These are phyloP conservation scores for Leptographium flavum DNA, from an alignment of 2,329 filamentous ascomycete species.

Conservation along the genomic window DNA sequence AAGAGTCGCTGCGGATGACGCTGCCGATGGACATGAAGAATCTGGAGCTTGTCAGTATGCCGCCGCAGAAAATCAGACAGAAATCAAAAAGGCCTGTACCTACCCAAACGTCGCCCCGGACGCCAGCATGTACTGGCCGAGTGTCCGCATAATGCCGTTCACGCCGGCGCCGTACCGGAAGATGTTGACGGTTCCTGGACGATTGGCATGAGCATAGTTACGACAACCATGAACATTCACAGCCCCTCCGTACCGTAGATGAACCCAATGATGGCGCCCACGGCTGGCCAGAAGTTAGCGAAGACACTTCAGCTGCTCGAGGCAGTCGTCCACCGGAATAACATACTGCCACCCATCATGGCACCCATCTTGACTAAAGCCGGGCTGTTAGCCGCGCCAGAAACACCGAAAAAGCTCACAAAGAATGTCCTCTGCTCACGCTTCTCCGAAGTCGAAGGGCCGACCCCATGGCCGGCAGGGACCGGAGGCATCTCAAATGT, in stretches of 20 bases:
- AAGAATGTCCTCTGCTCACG: slow-evolving; percentile 21
- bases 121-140: slow-evolving; percentile 93
- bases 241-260: slow-evolving; percentile 56
- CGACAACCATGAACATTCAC: too few relatives aligned
- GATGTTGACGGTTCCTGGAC: slow-evolving; percentile 74
- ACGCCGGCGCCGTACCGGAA: slow-evolving; percentile 88
- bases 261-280: slow-evolving; percentile 93
- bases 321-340: neutral
- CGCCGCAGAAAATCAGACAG: too few relatives aligned
- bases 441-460: slow-evolving; percentile 40
- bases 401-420: neutral
- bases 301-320: neutral
- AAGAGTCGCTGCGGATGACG: slow-evolving; percentile 76
- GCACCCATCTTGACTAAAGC: slow-evolving; percentile 85
- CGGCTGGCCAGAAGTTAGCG: slow-evolving; percentile 45
- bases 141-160: slow-evolving; percentile 83
- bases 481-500: slow-evolving; percentile 18
- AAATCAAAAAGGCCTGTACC: slow-evolving; percentile 13
- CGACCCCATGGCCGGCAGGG: slow-evolving; percentile 16
- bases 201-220: slow-evolving; percentile 3
- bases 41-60: slow-evolving; percentile 20
- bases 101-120: slow-evolving; percentile 96
- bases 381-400: slow-evolving; percentile 14
- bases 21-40: slow-evolving; percentile 99
- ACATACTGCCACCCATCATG: slow-evolving; percentile 96